phyloP scores from a whole-genome alignment of 2,329 filamentous ascomycete genomes.

The Botrytis cinerea region DNA sequence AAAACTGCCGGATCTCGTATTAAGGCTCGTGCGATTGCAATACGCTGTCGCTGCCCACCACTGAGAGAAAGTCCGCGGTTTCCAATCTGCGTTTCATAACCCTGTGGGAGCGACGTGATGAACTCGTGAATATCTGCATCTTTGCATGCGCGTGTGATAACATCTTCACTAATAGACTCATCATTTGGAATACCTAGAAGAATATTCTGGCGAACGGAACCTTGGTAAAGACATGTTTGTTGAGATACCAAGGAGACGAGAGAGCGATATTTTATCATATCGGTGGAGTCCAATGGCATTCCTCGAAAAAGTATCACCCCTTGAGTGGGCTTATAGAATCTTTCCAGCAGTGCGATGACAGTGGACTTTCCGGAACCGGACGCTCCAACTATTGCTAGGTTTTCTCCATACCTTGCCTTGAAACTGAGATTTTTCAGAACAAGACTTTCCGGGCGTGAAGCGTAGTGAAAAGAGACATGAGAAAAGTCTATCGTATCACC shows the following conservation, averaged over 20 bases:
- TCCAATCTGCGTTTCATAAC: conserved; percentile 5
- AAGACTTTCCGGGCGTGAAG: conserved; percentile 33
- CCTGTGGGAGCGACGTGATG: background rate
- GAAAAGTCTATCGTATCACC: background rate
- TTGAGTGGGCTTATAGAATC: conserved; percentile 48
- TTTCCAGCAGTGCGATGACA: conserved; percentile 57
- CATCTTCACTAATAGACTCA: background rate
- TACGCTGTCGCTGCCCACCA: background rate
- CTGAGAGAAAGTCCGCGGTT: background rate
- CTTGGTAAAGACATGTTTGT: conserved; percentile 58
- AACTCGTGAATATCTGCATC: background rate
- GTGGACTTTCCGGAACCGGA: conserved; percentile 69
- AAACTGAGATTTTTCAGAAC: conserved; percentile 47
- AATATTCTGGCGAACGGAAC: conserved; percentile 59
- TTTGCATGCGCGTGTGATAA: background rate
- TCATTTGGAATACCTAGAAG: background rate
- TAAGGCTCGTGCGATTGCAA: conserved; percentile 5
- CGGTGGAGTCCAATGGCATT: conserved; percentile 31
- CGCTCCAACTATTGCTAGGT: conserved; percentile 53
- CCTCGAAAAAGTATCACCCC: too few relatives aligned
- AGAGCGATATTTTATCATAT: conserved; percentile 51
- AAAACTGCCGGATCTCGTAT: background rate
- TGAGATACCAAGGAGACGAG: conserved; percentile 59
- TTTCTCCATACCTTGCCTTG: conserved; percentile 37
- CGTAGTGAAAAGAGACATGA: conserved; percentile 44